phyloP scores from a whole-genome alignment of 306 rosid species.

The Leucaena leucocephala region DNA sequence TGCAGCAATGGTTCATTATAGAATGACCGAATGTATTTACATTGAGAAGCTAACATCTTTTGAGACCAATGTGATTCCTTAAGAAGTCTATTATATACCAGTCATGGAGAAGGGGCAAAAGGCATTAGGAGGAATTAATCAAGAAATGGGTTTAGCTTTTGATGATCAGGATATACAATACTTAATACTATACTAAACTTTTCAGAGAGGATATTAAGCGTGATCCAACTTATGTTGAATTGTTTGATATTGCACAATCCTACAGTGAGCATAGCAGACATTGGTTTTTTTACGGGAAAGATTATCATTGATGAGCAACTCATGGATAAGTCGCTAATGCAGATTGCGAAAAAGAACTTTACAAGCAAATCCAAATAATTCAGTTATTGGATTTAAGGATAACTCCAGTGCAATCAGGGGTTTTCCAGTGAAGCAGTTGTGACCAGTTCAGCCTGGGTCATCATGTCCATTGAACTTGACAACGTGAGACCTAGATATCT shows the following conservation, averaged over 20 bases:
- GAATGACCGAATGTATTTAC: constrained; percentile 89
- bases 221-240: constrained; percentile 81
- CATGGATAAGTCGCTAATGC: constrained; percentile 79
- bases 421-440: constrained; percentile 65
- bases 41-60: constrained; percentile 64
- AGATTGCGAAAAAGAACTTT: constrained; percentile 88
- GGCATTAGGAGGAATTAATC: constrained; percentile 84
- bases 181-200: constrained; percentile 78
- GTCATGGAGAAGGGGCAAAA: constrained; percentile 81
- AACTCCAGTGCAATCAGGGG: constrained; percentile 95
- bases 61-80: constrained; percentile 61
- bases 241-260: constrained; percentile 93
- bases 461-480: constrained; percentile 53
- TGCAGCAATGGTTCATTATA: constrained; percentile 77
- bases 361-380: constrained; percentile 78
- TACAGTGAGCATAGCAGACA: constrained; percentile 94
- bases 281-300: constrained; percentile 90
- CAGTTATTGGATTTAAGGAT: constrained; percentile 91
- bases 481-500: constrained; percentile 59
- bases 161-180: constrained; percentile 87
- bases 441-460: constrained; percentile 74
- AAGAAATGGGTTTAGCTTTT: constrained; percentile 86
- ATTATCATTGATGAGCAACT: constrained; percentile 70
- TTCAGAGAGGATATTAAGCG: constrained; percentile 78
- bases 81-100: constrained; percentile 64